Evolutionary conservation across 2,329 filamentous ascomycete genomes (phyloP).

Genomic region (Penicillium sp.): DNA sequence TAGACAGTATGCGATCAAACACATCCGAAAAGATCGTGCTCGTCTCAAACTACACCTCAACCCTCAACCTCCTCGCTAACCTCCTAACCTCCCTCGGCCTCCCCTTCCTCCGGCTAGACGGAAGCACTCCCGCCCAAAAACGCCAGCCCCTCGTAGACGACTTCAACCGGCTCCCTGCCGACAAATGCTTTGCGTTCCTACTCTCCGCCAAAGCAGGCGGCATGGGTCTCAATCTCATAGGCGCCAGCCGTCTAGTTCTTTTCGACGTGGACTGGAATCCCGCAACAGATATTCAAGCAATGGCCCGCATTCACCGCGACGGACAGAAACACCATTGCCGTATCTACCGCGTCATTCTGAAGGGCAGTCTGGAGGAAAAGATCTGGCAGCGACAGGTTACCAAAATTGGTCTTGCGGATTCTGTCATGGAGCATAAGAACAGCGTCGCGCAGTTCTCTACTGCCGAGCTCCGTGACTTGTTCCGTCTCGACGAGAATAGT

Average conservation of each 20-base stretch:
- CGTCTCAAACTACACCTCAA: slow-evolving; percentile 75
- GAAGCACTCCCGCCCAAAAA: slow-evolving; percentile 62
- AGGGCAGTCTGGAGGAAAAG: slow-evolving; percentile 70
- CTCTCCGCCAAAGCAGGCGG: slow-evolving; percentile 72
- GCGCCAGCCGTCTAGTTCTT: slow-evolving; percentile 67
- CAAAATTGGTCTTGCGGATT: slow-evolving; percentile 68
- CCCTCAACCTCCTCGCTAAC: slow-evolving; percentile 64
- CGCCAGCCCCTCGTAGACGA: slow-evolving; percentile 67
- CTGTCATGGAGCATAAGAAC: slow-evolving; percentile 67
- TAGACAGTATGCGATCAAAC: slow-evolving; percentile 59
- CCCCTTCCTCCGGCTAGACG: slow-evolving; percentile 67
- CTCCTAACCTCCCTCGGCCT: slow-evolving; percentile 62
- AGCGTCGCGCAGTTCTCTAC: slow-evolving; percentile 61
- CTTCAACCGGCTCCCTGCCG: slow-evolving; percentile 62
- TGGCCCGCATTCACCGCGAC: slow-evolving; percentile 72
- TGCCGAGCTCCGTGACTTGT: slow-evolving; percentile 67
- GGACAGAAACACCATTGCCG: slow-evolving; percentile 67
- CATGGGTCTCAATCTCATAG: slow-evolving; percentile 68
- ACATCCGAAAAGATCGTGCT: slow-evolving; percentile 71
- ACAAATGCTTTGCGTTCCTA: slow-evolving; percentile 65
- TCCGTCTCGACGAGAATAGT: slow-evolving; percentile 61
- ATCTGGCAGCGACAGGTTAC: slow-evolving; percentile 72
- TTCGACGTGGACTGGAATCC: slow-evolving; percentile 79
- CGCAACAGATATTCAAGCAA: slow-evolving; percentile 69
- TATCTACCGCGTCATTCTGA: slow-evolving; percentile 68